Percentiles rank a stretch among this genome's conserved stretches.
Evolutionary conservation across 306 rosid genomes (phyloP).

Genomic region (Trifolium fragiferum): DNA sequence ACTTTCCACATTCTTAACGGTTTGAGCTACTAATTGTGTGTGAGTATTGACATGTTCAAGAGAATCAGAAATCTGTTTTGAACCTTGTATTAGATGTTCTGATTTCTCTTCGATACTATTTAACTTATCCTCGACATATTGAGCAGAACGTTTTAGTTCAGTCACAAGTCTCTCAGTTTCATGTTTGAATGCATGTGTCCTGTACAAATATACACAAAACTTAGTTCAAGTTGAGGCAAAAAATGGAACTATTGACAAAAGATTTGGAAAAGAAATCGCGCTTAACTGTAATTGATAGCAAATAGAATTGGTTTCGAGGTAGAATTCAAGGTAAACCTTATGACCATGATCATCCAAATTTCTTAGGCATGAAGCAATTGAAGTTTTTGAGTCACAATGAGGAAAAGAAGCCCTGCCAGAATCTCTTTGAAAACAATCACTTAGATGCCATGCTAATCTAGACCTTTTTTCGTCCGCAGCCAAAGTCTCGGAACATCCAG

Average conservation of each 20-base stretch:
- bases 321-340: slow-evolving; percentile 78
- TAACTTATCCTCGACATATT: slow-evolving; percentile 68
- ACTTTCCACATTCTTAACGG: slow-evolving; percentile 54
- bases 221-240: slow-evolving; percentile 30
- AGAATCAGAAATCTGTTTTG: slow-evolving; percentile 56
- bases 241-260: background rate
- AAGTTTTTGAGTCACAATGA: slow-evolving; percentile 55
- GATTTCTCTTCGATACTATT: slow-evolving; percentile 63
- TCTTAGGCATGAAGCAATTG: slow-evolving; percentile 58
- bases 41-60: slow-evolving; percentile 53
- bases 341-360: slow-evolving; percentile 62
- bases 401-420: slow-evolving; percentile 75
- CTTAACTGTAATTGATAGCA: slow-evolving; percentile 88
- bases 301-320: slow-evolving; percentile 83
- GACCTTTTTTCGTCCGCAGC: slow-evolving; percentile 70
- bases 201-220: slow-evolving; percentile 28
- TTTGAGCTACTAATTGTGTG: slow-evolving; percentile 60
- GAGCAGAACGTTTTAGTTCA: slow-evolving; percentile 68
- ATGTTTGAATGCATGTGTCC: slow-evolving; percentile 70
- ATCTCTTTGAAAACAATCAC: slow-evolving; percentile 88
- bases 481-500: slow-evolving; percentile 73
- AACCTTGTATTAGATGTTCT: slow-evolving; percentile 54
- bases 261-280: slow-evolving; percentile 26
- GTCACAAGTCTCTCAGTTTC: slow-evolving; percentile 84
- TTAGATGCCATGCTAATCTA: slow-evolving; percentile 86